phyloP scores from a whole-genome alignment of 352 stramenopile species.

The Peronospora farinosa region DNA sequence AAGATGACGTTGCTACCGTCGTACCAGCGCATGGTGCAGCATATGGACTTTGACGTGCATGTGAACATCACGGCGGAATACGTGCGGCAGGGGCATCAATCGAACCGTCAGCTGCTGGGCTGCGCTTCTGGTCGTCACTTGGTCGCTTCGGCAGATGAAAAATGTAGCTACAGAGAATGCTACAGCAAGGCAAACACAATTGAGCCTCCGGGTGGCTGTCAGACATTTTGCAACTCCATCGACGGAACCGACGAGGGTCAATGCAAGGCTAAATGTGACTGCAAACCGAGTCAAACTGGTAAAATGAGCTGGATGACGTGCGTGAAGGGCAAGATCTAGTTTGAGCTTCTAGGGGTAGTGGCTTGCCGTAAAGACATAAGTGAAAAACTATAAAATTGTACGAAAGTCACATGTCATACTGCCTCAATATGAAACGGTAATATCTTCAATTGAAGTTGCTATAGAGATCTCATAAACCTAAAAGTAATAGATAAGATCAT shows the following conservation, averaged over 20 bases:
- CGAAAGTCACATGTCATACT: too few relatives aligned
- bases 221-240: constrained; percentile 36
- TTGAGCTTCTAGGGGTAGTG: too few relatives aligned
- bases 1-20: constrained; percentile 58
- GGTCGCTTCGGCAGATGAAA: constrained; percentile 25
- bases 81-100: constrained; percentile 22
- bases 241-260: constrained; percentile 18
- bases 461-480: too few relatives aligned
- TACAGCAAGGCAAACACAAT: constrained; percentile 21
- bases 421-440: too few relatives aligned
- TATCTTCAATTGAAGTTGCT: too few relatives aligned
- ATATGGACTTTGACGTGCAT: constrained; percentile 45
- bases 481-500: too few relatives aligned
- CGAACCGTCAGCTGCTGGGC: constrained; percentile 31
- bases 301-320: too few relatives aligned
- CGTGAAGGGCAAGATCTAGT: too few relatives aligned
- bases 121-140: constrained; percentile 37
- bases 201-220: constrained; percentile 26
- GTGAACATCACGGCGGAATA: constrained; percentile 32
- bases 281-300: too few relatives aligned
- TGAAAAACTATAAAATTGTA: too few relatives aligned
- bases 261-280: too few relatives aligned
- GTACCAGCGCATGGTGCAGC: constrained; percentile 45
- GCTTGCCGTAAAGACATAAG: too few relatives aligned
- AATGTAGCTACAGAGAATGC: constrained; percentile 33